These are phyloP conservation scores for Bryoglossum gracile DNA, from an alignment of 495 filamentous ascomycete genomes.

Conservation along the genomic window DNA sequence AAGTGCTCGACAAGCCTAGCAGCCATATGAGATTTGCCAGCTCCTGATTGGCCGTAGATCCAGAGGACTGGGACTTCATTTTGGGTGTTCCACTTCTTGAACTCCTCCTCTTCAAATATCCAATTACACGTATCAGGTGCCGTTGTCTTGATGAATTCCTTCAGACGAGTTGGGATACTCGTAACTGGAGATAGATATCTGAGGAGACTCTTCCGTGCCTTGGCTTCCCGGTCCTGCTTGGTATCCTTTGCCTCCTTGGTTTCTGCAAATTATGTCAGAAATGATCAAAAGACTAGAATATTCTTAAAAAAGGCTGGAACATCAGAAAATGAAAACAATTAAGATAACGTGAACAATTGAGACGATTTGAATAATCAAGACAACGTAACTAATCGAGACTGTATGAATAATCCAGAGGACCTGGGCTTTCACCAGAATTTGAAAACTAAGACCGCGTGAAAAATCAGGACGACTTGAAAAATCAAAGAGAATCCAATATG, in stretches of 20 bases:
- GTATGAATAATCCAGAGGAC: no score
- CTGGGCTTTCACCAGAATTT: no score
- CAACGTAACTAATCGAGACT: no score
- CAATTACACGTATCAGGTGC: slow-evolving; percentile 3
- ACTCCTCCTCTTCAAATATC: slow-evolving; percentile 1
- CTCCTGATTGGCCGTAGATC: slow-evolving; percentile 6
- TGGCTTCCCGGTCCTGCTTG: background rate
- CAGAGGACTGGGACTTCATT: background rate
- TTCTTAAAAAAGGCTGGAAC: no score
- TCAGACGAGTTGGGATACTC: background rate
- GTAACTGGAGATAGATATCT: background rate
- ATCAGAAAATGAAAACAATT: no score
- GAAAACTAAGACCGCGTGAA: no score
- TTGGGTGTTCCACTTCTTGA: background rate
- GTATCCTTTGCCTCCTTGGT: background rate
- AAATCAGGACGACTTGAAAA: no score
- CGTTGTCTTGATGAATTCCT: slow-evolving; percentile 1
- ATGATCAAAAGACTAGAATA: no score
- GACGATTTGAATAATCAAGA: no score
- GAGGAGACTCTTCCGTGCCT: background rate
- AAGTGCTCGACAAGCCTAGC: background rate
- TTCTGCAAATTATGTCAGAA: background rate
- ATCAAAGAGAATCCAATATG: no score
- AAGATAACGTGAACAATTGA: no score
- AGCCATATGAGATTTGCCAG: slow-evolving; percentile 5